Conservation (phyloP, 192 early-diverging fungal species). For the Backusella circina region DNA sequence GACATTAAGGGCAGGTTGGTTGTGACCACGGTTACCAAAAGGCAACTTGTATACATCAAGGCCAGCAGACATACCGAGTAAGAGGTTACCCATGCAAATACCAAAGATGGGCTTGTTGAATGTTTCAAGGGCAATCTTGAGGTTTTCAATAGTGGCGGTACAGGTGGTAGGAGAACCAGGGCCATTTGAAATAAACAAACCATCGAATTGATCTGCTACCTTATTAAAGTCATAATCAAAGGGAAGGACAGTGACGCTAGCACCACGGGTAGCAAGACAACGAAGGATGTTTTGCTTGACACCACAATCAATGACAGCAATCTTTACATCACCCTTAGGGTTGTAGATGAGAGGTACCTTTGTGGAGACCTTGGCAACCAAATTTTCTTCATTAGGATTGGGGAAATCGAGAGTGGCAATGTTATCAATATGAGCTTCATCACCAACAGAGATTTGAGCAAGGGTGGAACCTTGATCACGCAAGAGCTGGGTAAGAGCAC, state of each 20-base stretch:
- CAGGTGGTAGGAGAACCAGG: conserved; percentile 79
- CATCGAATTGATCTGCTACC: conserved; percentile 69
- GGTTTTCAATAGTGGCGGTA: conserved; percentile 64
- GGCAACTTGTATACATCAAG: conserved; percentile 83
- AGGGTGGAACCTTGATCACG: conserved; percentile 85
- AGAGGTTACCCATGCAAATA: conserved; percentile 96
- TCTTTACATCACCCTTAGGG: conserved; percentile 70
- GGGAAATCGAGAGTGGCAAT: conserved; percentile 41
- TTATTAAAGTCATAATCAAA: conserved; percentile 76
- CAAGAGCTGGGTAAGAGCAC: conserved; percentile 81
- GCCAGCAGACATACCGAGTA: conserved; percentile 90
- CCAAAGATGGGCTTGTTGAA: conserved; percentile 87
- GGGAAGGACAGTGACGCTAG: conserved; percentile 82
- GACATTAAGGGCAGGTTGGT: conserved; percentile 86
- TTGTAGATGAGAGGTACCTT: conserved; percentile 68
- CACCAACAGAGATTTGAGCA: conserved; percentile 69
- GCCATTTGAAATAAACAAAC: conserved; percentile 91
- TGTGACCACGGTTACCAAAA: conserved; percentile 96
- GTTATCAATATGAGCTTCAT: conserved; percentile 36
- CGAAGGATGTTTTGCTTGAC: conserved; percentile 93
- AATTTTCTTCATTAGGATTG: conserved; percentile 75
- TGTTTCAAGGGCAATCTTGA: conserved; percentile 59
- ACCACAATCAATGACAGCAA: conserved; percentile 87
- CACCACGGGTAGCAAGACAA: conserved; percentile 75
- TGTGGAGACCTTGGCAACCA: conserved; percentile 80